These are phyloP conservation scores for Acanthamoeba culbertsoni DNA, from an alignment of 208 protist species.

Conservation along the genomic window DNA sequence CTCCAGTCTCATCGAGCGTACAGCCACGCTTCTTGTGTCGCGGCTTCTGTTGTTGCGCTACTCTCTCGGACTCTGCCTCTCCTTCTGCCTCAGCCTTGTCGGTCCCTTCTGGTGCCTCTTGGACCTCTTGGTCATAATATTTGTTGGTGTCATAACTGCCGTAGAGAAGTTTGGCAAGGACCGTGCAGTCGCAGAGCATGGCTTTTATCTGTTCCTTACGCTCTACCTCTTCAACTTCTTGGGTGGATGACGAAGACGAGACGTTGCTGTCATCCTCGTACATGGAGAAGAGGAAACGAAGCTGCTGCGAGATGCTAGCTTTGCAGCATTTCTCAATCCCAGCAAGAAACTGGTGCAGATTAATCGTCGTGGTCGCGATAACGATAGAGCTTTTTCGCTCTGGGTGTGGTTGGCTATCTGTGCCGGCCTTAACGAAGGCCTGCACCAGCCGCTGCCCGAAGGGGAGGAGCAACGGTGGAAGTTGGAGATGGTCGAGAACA, in stretches of 20 bases:
- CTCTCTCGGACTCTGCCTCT: not conserved
- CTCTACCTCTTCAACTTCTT: not conserved
- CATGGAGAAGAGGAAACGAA: conserved; percentile 47
- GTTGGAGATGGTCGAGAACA: not conserved
- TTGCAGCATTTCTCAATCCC: conserved; percentile 38
- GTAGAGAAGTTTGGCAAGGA: conserved; percentile 43
- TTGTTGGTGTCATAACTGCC: not conserved
- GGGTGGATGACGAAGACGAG: not conserved
- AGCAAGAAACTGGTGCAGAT: conserved; percentile 36
- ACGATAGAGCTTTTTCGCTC: not conserved
- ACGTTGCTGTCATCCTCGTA: conserved; percentile 10
- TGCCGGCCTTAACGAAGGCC: not conserved
- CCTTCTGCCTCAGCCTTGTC: not conserved
- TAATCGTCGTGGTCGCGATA: not conserved
- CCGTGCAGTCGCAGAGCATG: conserved; percentile 37
- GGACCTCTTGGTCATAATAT: not conserved
- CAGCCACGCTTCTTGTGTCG: not conserved
- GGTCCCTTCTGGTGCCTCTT: not conserved
- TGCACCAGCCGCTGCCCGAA: not conserved
- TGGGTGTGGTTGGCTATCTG: not conserved
- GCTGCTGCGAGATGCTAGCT: conserved; percentile 10
- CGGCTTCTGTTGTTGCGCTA: not conserved
- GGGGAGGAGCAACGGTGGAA: not conserved
- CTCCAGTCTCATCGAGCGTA: not conserved
- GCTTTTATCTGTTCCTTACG: conserved; percentile 12